Evolutionary conservation across 2,329 filamentous ascomycete species (phyloP).

Genomic region (Talaromyces sp.): DNA sequence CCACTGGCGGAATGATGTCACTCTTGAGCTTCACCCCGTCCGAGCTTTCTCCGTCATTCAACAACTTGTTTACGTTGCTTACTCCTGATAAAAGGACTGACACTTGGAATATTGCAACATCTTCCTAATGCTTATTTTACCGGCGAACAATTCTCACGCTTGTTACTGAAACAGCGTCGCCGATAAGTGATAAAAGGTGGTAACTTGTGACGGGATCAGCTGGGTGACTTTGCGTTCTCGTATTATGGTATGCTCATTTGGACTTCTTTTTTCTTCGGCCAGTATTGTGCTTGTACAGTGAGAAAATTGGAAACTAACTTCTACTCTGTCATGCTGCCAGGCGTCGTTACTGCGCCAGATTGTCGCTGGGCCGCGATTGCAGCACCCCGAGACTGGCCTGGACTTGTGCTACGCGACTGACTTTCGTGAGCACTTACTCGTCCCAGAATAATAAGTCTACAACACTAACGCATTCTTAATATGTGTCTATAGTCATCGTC

Average conservation of each 20-base stretch:
- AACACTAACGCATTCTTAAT: not conserved
- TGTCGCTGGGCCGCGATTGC: slow-evolving; percentile 77
- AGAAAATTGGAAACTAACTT: not conserved
- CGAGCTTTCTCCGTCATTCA: not conserved
- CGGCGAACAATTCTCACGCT: not conserved
- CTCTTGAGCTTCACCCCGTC: not conserved
- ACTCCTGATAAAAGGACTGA: not conserved
- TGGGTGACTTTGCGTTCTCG: not conserved
- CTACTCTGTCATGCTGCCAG: slow-evolving; percentile 28
- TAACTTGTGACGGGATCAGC: not conserved
- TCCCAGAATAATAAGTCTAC: not conserved
- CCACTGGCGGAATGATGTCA: not conserved
- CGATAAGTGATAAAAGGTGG: not conserved
- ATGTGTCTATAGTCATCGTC: slow-evolving; percentile 44
- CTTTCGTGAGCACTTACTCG: slow-evolving; percentile 44
- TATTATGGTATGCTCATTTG: not conserved
- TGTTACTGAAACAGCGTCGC: not conserved
- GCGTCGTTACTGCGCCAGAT: slow-evolving; percentile 81
- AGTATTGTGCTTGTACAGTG: not conserved
- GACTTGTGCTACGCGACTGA: slow-evolving; percentile 96
- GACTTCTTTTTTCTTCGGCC: not conserved
- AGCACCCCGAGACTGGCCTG: slow-evolving; percentile 80
- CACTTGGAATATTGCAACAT: not conserved
- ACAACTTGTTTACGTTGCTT: not conserved
- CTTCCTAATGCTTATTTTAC: not conserved